Conservation (phyloP, 345 rosid species). For the Brassica nigra region DNA sequence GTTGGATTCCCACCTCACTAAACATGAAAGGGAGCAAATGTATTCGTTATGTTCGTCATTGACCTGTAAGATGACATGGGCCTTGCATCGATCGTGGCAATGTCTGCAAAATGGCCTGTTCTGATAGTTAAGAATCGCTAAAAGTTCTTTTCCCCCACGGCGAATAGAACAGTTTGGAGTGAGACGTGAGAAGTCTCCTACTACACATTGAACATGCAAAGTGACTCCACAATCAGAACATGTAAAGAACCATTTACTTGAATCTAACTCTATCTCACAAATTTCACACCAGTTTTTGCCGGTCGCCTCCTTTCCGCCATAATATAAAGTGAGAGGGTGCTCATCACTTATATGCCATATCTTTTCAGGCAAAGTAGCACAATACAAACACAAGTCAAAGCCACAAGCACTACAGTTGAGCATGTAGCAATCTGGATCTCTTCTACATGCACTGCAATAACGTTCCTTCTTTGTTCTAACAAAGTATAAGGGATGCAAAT, state of each 20-base stretch:
- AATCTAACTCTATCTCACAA: slow-evolving; percentile 4
- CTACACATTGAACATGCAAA: not conserved
- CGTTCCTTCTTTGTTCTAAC: not conserved
- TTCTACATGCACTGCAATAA: not conserved
- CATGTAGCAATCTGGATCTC: not conserved
- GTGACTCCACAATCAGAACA: slow-evolving; percentile 7
- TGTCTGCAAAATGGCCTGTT: not conserved
- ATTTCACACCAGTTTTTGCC: not conserved
- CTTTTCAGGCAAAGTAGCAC: not conserved
- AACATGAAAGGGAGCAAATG: not conserved
- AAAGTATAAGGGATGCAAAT: slow-evolving; percentile 20
- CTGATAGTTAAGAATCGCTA: not conserved
- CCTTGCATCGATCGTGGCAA: slow-evolving; percentile 29
- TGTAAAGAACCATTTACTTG: not conserved
- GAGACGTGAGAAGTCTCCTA: slow-evolving; percentile 21
- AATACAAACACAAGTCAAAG: not conserved
- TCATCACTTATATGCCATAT: slow-evolving; percentile 5
- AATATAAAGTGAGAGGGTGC: slow-evolving; percentile 16
- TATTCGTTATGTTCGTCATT: not conserved
- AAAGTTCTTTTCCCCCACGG: too few relatives aligned
- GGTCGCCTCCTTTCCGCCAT: not conserved
- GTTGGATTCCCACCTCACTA: not conserved
- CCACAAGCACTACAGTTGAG: not conserved
- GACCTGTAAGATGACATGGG: slow-evolving; percentile 4
- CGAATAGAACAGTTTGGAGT: not conserved